Percentiles rank a stretch among this genome's conserved stretches.
Evolutionary conservation across 176 grass and related monocot species (phyloP).

Genomic region (Avena sativa): DNA sequence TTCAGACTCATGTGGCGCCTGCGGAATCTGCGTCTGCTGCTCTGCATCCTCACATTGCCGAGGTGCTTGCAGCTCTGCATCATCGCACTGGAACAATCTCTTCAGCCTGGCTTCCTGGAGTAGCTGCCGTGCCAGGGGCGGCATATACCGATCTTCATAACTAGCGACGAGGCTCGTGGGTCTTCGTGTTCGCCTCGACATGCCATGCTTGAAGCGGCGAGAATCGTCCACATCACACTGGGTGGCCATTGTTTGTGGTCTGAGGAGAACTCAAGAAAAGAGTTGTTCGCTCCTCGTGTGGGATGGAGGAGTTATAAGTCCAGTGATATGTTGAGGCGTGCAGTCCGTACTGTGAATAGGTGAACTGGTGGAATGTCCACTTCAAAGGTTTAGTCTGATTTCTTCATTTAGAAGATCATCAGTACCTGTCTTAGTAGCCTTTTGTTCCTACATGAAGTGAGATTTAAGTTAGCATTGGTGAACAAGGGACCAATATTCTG

Average conservation of each 20-base stretch:
- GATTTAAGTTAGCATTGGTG: conserved; percentile 51
- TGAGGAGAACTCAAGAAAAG: conserved; percentile 44
- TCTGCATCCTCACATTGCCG: conserved; percentile 35
- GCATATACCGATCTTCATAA: conserved; percentile 45
- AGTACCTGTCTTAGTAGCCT: conserved; percentile 46
- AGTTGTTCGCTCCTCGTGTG: conserved; percentile 44
- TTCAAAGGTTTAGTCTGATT: conserved; percentile 54
- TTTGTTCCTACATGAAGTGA: conserved; percentile 66
- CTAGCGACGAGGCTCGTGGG: conserved; percentile 42
- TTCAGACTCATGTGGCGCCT: conserved; percentile 27
- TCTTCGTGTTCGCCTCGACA: conserved; percentile 84
- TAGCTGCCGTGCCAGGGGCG: conserved; percentile 19
- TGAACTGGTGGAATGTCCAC: conserved; percentile 61
- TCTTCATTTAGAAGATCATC: conserved; percentile 63
- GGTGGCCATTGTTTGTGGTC: conserved; percentile 66
- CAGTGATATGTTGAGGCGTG: conserved; percentile 42
- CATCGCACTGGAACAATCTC: conserved; percentile 39
- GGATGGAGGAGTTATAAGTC: conserved; percentile 49
- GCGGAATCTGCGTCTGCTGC: conserved; percentile 31
- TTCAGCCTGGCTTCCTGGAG: conserved; percentile 45
- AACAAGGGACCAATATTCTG: conserved; percentile 53
- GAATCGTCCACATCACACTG: conserved; percentile 58
- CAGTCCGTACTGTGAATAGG: conserved; percentile 45
- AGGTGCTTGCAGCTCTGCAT: conserved; percentile 39
- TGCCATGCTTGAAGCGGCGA: conserved; percentile 72